These are phyloP conservation scores for Apostasia ramifera DNA, from an alignment of 106 monocot species.

Conservation along the genomic window DNA sequence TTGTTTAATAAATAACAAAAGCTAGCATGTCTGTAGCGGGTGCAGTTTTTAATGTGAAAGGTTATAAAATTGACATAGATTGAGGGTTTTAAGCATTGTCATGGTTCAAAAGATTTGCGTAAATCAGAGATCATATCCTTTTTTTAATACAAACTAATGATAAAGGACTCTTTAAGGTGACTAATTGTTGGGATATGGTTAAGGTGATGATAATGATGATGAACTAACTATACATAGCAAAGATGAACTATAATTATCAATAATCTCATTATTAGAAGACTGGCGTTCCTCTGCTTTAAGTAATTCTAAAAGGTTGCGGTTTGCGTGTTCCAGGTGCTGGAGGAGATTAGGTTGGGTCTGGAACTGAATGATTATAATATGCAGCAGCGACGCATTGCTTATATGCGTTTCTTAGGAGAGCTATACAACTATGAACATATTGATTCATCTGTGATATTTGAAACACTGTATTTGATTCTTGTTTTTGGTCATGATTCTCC, in stretches of 20 bases:
- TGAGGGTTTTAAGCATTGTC: no score
- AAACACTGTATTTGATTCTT: constrained; percentile 81
- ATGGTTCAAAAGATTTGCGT: no score
- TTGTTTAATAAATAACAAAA: no score
- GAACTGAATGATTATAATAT: constrained; percentile 90
- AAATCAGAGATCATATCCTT: no score
- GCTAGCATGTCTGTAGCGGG: no score
- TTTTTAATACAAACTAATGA: no score
- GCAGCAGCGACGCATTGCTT: constrained; percentile 90
- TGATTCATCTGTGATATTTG: constrained; percentile 93
- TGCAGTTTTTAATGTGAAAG: no score
- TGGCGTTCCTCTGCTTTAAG: neutral
- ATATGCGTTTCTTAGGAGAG: constrained; percentile 95
- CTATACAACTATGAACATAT: constrained; percentile 88
- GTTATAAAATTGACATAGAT: no score
- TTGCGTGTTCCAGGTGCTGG: constrained; percentile 59
- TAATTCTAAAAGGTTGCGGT: neutral
- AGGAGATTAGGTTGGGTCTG: constrained; percentile 85
- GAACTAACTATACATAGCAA: no score
- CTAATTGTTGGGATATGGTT: no score
- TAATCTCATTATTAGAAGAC: neutral
- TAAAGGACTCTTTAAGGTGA: no score
- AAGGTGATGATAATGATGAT: no score
- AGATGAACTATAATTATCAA: neutral
- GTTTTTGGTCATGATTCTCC: constrained; percentile 77